Conservation (phyloP, 169 alveolate genomes). For the Babesia ovata region DNA sequence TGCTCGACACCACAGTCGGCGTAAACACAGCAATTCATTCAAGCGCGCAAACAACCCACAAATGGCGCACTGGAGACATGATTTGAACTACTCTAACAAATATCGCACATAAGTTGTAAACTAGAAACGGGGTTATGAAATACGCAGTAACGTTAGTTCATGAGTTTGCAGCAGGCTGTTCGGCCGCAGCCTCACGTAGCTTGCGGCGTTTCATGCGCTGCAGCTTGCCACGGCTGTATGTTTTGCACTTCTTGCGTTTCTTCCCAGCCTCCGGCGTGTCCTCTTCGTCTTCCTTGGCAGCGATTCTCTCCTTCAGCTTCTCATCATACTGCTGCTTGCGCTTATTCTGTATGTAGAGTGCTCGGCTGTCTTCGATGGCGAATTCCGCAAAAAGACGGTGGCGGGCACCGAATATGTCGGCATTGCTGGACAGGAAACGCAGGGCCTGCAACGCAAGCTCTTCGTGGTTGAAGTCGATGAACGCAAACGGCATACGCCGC, state of each 20-base stretch:
- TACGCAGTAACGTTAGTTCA: neutral
- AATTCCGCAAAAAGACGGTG: slow-evolving; percentile 55
- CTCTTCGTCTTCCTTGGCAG: neutral
- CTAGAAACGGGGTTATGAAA: too few relatives aligned
- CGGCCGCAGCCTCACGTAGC: neutral
- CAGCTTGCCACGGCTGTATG: slow-evolving; percentile 61
- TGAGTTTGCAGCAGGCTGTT: neutral
- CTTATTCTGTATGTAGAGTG: slow-evolving; percentile 48
- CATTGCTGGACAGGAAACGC: slow-evolving; percentile 49
- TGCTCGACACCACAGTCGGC: too few relatives aligned
- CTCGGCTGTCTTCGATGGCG: slow-evolving; percentile 62
- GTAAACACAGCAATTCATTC: neutral
- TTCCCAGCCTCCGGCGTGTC: neutral
- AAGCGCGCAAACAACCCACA: neutral
- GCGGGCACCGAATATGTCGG: slow-evolving; percentile 25
- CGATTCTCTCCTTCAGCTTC: slow-evolving; percentile 3
- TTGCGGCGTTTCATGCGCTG: slow-evolving; percentile 65
- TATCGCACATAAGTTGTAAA: too few relatives aligned
- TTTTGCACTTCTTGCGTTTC: slow-evolving; percentile 32
- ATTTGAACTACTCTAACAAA: too few relatives aligned
- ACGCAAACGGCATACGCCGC: slow-evolving; percentile 63
- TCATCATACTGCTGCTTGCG: slow-evolving; percentile 43
- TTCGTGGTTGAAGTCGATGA: slow-evolving; percentile 54
- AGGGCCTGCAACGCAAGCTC: slow-evolving; percentile 60
- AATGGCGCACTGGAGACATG: neutral